Evolutionary conservation across 1,284 basidiomycete genomes (phyloP).

Genomic region (Mycena citricolor): DNA sequence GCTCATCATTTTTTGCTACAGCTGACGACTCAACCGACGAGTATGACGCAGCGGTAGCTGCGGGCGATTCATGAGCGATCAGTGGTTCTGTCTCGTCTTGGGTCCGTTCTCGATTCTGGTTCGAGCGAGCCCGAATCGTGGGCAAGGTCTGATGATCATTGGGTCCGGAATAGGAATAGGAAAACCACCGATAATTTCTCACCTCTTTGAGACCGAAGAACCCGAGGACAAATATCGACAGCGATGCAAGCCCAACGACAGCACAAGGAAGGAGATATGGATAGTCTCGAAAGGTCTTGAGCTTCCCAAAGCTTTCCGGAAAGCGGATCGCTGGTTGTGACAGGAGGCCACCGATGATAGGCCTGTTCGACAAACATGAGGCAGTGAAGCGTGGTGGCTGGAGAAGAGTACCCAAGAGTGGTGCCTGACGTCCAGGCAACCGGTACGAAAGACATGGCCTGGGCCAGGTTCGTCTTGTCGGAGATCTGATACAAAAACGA

Average conservation of each 20-base stretch:
- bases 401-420: not conserved
- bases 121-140: conserved; percentile 6
- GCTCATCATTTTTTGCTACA: conserved; percentile 3
- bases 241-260: conserved; percentile 30
- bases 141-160: conserved; percentile 10
- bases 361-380: conserved; percentile 31
- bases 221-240: conserved; percentile 31
- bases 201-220: conserved; percentile 37
- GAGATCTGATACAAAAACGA: conserved; percentile 29
- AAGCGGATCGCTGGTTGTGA: conserved; percentile 41
- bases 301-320: conserved; percentile 34
- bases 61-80: conserved; percentile 2
- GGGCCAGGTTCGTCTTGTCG: not conserved
- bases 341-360: conserved; percentile 42
- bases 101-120: conserved; percentile 3
- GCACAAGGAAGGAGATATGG: conserved; percentile 47
- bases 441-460: not conserved
- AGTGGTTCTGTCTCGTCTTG: conserved; percentile 7
- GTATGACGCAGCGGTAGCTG: not conserved
- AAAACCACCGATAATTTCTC: not conserved
- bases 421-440: not conserved
- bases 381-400: not conserved
- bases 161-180: not conserved
- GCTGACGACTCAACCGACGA: not conserved
- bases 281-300: conserved; percentile 19